These are phyloP conservation scores for Austroboletus festivus DNA, from an alignment of 768 basidiomycete species.

Conservation along the genomic window DNA sequence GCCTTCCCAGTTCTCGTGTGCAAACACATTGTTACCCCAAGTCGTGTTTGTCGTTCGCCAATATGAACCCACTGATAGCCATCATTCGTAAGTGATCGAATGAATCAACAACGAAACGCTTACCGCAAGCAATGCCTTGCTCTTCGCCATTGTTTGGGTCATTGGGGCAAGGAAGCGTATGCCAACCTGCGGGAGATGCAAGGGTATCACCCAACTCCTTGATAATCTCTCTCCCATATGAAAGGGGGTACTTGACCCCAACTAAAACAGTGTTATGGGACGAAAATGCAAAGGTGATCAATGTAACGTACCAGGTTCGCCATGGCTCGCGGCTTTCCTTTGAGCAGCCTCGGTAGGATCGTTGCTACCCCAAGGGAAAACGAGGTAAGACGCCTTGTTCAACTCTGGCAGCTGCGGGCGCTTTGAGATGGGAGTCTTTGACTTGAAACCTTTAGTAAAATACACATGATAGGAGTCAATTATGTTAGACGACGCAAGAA, in stretches of 20 bases:
- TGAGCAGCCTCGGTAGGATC: constrained; percentile 62
- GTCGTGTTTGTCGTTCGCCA: constrained; percentile 76
- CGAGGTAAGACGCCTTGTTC: constrained; percentile 54
- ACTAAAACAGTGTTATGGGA: background rate
- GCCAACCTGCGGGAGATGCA: constrained; percentile 92
- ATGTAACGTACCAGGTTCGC: constrained; percentile 11
- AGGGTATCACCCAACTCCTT: constrained; percentile 71
- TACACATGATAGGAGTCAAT: background rate
- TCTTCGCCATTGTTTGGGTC: constrained; percentile 49
- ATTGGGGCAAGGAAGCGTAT: constrained; percentile 66
- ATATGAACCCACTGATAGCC: constrained; percentile 29
- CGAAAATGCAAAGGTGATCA: background rate
- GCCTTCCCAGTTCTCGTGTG: constrained; percentile 92
- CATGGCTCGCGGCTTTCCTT: constrained; percentile 18
- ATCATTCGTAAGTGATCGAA: background rate
- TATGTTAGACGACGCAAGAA: background rate
- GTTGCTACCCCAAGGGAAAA: constrained; percentile 81
- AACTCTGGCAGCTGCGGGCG: constrained; percentile 7
- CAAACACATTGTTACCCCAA: constrained; percentile 88
- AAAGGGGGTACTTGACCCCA: constrained; percentile 6
- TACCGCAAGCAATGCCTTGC: constrained; percentile 6
- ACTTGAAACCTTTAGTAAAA: constrained; percentile 7
- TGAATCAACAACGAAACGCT: background rate
- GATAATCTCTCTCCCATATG: constrained; percentile 33
- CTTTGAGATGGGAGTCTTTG: constrained; percentile 12